Conservation (phyloP, 768 basidiomycete species). For the Phylloporus sp. region DNA sequence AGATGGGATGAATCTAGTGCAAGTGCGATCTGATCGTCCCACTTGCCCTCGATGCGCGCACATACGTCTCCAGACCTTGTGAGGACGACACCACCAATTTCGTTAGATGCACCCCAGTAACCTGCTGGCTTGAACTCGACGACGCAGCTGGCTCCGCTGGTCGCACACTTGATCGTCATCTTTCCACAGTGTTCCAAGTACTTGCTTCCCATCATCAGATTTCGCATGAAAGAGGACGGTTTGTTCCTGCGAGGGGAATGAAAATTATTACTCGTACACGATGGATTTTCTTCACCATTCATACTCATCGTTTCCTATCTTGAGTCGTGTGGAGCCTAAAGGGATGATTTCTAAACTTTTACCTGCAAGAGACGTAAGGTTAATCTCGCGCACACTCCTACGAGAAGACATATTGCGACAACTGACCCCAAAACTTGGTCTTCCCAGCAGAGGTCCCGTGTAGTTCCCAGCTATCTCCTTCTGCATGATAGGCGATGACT, state of each 20-base stretch:
- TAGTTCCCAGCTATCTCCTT: slow-evolving; percentile 74
- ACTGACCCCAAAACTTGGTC: slow-evolving; percentile 88
- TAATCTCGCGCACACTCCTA: slow-evolving; percentile 15
- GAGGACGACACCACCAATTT: slow-evolving; percentile 60
- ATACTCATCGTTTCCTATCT: slow-evolving; percentile 63
- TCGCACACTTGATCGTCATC: slow-evolving; percentile 67
- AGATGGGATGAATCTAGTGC: slow-evolving; percentile 64
- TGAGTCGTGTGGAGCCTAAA: slow-evolving; percentile 64
- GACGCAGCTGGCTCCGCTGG: slow-evolving; percentile 53
- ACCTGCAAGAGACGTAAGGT: slow-evolving; percentile 41
- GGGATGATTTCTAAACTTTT: slow-evolving; percentile 88
- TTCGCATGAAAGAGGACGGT: slow-evolving; percentile 85
- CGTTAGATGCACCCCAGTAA: slow-evolving; percentile 78
- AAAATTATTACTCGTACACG: not conserved
- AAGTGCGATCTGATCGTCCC: slow-evolving; percentile 80
- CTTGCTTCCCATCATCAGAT: slow-evolving; percentile 86
- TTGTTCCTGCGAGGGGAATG: slow-evolving; percentile 54
- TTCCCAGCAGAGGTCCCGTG: slow-evolving; percentile 74
- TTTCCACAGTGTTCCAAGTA: slow-evolving; percentile 85
- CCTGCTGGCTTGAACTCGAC: slow-evolving; percentile 86
- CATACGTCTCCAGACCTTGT: slow-evolving; percentile 50
- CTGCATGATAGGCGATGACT: slow-evolving; percentile 81
- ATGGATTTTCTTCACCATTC: slow-evolving; percentile 51
- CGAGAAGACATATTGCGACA: slow-evolving; percentile 4
- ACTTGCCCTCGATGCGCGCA: slow-evolving; percentile 79